Evolutionary conservation across 768 basidiomycete species (phyloP).

Genomic region (Xerocomellus dryophilus): DNA sequence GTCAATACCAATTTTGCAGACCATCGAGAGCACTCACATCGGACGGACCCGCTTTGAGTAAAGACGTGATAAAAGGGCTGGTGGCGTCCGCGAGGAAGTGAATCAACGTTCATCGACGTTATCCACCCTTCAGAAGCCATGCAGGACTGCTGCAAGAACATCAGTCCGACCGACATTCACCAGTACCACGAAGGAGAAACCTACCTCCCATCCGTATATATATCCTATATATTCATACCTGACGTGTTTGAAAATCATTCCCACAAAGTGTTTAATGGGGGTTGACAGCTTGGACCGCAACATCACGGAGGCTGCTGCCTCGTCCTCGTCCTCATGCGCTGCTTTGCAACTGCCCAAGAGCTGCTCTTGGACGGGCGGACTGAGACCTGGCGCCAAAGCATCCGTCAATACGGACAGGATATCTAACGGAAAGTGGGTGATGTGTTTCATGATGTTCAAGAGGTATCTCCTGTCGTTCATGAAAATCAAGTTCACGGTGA

Average conservation of each 20-base stretch:
- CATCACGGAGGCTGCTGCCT: constrained; percentile 24
- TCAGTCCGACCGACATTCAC: background rate
- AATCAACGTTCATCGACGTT: constrained; percentile 39
- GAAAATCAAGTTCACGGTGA: constrained; percentile 40
- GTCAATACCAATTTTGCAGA: background rate
- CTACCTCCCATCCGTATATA: constrained; percentile 50
- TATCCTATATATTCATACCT: constrained; percentile 42
- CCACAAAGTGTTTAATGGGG: constrained; percentile 44
- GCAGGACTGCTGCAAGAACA: constrained; percentile 31
- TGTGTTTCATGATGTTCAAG: constrained; percentile 31
- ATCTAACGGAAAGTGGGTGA: constrained; percentile 41
- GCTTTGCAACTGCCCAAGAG: constrained; percentile 33
- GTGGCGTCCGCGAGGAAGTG: constrained; percentile 37
- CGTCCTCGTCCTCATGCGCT: constrained; percentile 32
- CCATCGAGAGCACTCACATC: constrained; percentile 33
- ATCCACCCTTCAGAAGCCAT: constrained; percentile 44
- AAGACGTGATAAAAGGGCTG: constrained; percentile 51
- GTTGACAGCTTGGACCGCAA: constrained; percentile 24
- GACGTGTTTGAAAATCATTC: constrained; percentile 45
- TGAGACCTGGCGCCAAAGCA: constrained; percentile 36
- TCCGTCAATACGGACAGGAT: constrained; percentile 40
- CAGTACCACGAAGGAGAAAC: background rate
- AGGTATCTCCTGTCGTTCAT: constrained; percentile 33
- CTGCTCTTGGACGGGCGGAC: constrained; percentile 17
- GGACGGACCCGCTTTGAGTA: constrained; percentile 32